Base-by-base conservation (phyloP, 345 rosid species). In the Gossypium anomalum region DNA sequence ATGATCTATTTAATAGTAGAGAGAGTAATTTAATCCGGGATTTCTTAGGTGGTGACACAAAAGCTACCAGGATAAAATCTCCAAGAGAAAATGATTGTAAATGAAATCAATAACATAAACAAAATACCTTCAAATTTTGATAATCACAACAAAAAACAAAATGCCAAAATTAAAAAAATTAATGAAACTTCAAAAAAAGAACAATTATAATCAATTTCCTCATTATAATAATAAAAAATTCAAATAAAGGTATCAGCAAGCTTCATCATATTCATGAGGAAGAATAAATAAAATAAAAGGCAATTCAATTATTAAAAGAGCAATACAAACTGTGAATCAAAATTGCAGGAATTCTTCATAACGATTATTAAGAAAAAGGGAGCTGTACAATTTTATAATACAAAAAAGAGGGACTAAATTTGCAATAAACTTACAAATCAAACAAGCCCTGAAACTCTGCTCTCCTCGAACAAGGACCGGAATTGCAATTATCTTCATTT, bases 391-490 rank as follows among this genome's bases (percentile, higher is more conserved):
- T 13, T 59, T 56, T 11, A 17, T 5, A 10, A 67, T 44, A 8
- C 29, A 45, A 61, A 12, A 22, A 5, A 34, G 1, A 6, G 41
- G 27, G 23, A 75, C n/a, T 23, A 14, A 61, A 20, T 3, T n/a
- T 41, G 27, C 2, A 56, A 45, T 9, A 59, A 1, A 27, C 82
- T 82, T 84, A 64, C 81, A 78, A 76, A 74, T 73, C 82, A 86
- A 83, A 59, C 78, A 84, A 72, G 77, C 72, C 61, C 81, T 74
- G 27, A 73, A 67, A 58, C 29, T 34, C 76, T 63, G 17, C 67
- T 58, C 80, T 66, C 75, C 83, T 72, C 58, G 22, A 16, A 65
- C 44, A 76, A 65, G 76, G 80, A 63, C 67, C 80, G 65, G 79
- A 62, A 76, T 20, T 0, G 49, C 61, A 63, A 76, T 70, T 22